Evolutionary conservation across 2,329 filamentous ascomycete species (phyloP).

Genomic region (Diaporthe citrichinensis): DNA sequence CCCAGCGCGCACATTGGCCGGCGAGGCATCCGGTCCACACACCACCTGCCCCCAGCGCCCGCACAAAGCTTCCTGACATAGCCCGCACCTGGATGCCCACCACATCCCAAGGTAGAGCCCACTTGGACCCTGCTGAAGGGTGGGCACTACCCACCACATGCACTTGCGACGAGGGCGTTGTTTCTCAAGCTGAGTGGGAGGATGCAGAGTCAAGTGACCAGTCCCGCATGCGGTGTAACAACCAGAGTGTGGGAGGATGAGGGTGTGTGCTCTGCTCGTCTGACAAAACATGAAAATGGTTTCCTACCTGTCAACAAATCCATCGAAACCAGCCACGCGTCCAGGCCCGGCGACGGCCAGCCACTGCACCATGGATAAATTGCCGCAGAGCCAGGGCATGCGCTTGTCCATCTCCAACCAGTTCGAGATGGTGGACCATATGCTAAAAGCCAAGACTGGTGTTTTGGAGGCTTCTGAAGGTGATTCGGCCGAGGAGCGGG

Average conservation of each 20-base stretch:
- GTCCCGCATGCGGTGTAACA: slow-evolving; percentile 60
- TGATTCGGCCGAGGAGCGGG: slow-evolving; percentile 42
- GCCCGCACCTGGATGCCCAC: not conserved
- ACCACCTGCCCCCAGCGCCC: slow-evolving; percentile 13
- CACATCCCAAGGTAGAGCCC: slow-evolving; percentile 9
- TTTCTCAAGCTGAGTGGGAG: slow-evolving; percentile 55
- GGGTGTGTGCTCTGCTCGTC: slow-evolving; percentile 24
- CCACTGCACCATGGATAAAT: slow-evolving; percentile 82
- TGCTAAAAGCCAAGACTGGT: slow-evolving; percentile 81
- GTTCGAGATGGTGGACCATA: slow-evolving; percentile 81
- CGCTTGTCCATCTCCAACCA: slow-evolving; percentile 81
- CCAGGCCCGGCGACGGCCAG: slow-evolving; percentile 81
- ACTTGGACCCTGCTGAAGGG: slow-evolving; percentile 21
- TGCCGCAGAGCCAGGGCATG: slow-evolving; percentile 92
- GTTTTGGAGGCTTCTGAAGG: slow-evolving; percentile 56
- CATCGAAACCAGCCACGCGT: slow-evolving; percentile 79
- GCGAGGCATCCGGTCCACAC: slow-evolving; percentile 15
- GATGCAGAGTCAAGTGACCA: slow-evolving; percentile 61
- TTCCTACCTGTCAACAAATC: slow-evolving; percentile 91
- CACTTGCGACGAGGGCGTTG: slow-evolving; percentile 50
- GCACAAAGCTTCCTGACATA: slow-evolving; percentile 23
- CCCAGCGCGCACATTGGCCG: slow-evolving; percentile 33
- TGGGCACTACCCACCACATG: slow-evolving; percentile 46
- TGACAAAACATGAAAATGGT: slow-evolving; percentile 42
- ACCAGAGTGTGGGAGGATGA: slow-evolving; percentile 36